phyloP scores from a whole-genome alignment of 371 early-diverging fungal genomes.

The Mortierella sp. region DNA sequence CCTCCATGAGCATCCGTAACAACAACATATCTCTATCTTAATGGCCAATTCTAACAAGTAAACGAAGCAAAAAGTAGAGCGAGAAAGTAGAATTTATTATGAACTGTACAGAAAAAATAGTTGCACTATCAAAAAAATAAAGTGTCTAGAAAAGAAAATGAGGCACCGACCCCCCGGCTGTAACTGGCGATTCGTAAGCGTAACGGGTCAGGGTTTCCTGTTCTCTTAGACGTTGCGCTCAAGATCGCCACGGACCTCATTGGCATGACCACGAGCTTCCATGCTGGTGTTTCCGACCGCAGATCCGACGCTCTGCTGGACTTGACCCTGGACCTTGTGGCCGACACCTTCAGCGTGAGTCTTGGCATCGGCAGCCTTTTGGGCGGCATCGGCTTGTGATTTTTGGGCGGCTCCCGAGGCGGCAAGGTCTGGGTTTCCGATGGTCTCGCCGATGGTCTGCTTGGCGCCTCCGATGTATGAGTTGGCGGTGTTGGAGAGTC shows the following conservation, averaged over 20 bases:
- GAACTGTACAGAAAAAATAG: no score
- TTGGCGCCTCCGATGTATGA: slow-evolving; percentile 34
- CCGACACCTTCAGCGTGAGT: slow-evolving; percentile 35
- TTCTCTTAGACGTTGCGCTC: slow-evolving; percentile 24
- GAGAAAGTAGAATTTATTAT: no score
- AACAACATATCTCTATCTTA: no score
- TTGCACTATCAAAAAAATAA: no score
- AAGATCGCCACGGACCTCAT: slow-evolving; percentile 58
- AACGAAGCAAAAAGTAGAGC: no score
- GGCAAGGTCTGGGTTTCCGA: slow-evolving; percentile 33
- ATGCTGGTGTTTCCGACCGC: slow-evolving; percentile 56
- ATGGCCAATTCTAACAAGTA: no score
- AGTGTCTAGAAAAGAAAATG: no score
- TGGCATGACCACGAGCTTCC: slow-evolving; percentile 59
- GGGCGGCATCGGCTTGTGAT: slow-evolving; percentile 35
- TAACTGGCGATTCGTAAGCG: no score
- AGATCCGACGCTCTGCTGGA: slow-evolving; percentile 60
- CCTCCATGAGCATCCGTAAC: no score
- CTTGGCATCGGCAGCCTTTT: slow-evolving; percentile 32
- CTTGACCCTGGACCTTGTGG: slow-evolving; percentile 57
- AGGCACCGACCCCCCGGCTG: no score
- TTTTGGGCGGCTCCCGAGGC: slow-evolving; percentile 39
- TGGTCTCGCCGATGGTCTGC: slow-evolving; percentile 41
- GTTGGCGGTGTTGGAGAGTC: slow-evolving; percentile 25
- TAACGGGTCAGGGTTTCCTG: no score